Percentiles rank a stretch among this genome's conserved stretches.
These are phyloP conservation scores for Neofusicoccum kwambonambiense DNA, from an alignment of 2,329 filamentous ascomycete genomes.

Conservation along the genomic window DNA sequence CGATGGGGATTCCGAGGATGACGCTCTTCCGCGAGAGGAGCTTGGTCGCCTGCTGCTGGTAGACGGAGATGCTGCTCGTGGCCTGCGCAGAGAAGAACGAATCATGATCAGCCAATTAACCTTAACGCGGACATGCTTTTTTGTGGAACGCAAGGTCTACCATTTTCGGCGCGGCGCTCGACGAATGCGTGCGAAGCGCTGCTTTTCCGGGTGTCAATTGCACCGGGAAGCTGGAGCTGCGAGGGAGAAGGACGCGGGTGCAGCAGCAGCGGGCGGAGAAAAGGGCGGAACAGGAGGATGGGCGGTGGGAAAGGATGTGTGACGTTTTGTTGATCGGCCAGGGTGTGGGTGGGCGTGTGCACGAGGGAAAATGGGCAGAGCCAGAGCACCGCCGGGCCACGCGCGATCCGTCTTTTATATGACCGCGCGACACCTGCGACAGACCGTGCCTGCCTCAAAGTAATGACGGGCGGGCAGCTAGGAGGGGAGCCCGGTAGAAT, in stretches of 20 bases:
- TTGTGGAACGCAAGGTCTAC: not conserved
- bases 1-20: constrained; percentile 8
- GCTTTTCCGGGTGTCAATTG: not conserved
- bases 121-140: not conserved
- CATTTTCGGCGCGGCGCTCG: constrained; percentile 10
- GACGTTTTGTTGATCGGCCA: not conserved
- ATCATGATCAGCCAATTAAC: not conserved
- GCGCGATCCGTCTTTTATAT: not conserved
- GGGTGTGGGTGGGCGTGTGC: not conserved
- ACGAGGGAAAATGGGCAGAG: not conserved
- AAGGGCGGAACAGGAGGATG: constrained; percentile 11
- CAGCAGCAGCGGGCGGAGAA: not conserved
- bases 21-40: constrained; percentile 16
- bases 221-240: not conserved
- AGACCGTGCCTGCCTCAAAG: not conserved
- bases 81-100: not conserved
- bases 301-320: constrained; percentile 1
- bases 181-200: not conserved
- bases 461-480: not conserved
- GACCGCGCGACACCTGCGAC: not conserved
- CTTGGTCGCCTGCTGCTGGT: constrained; percentile 17
- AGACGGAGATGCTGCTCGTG: constrained; percentile 9
- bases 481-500: constrained; percentile 1
- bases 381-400: not conserved
- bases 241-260: not conserved